Conservation (phyloP, 306 rosid species). For the Dalbergia oliveri region DNA sequence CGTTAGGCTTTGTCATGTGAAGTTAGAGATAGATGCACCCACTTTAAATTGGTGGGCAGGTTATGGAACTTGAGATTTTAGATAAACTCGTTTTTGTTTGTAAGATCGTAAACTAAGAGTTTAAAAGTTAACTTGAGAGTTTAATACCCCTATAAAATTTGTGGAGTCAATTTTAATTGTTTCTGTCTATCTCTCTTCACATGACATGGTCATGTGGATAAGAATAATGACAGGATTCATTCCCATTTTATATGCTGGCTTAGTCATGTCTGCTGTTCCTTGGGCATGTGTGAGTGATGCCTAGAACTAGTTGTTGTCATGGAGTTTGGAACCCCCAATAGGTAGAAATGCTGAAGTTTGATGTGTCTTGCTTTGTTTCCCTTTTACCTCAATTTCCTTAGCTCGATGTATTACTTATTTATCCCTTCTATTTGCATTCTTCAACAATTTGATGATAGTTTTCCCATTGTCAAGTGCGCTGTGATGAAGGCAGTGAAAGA, state of each 20-base stretch:
- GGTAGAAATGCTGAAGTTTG: constrained; percentile 33
- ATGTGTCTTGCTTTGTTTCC: constrained; percentile 12
- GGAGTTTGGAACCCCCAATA: neutral
- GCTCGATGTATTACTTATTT: neutral
- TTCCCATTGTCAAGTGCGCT: constrained; percentile 6
- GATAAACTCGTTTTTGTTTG: too few relatives aligned
- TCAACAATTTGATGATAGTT: neutral
- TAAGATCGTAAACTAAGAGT: too few relatives aligned
- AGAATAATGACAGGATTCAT: neutral
- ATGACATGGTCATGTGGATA: neutral
- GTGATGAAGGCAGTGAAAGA: neutral
- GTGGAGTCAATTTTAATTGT: neutral
- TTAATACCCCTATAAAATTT: neutral
- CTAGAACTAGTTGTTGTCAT: constrained; percentile 11
- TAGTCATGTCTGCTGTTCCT: neutral
- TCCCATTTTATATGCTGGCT: neutral
- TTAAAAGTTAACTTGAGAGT: too few relatives aligned
- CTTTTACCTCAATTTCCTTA: constrained; percentile 34
- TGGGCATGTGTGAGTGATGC: neutral
- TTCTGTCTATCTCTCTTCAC: neutral
- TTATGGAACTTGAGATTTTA: too few relatives aligned
- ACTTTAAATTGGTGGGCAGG: neutral
- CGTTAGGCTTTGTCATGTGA: neutral
- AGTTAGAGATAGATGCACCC: neutral
- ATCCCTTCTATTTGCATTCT: neutral